Conservation (phyloP, 75 land plant genomes). For the Sequoia sempervirens region DNA sequence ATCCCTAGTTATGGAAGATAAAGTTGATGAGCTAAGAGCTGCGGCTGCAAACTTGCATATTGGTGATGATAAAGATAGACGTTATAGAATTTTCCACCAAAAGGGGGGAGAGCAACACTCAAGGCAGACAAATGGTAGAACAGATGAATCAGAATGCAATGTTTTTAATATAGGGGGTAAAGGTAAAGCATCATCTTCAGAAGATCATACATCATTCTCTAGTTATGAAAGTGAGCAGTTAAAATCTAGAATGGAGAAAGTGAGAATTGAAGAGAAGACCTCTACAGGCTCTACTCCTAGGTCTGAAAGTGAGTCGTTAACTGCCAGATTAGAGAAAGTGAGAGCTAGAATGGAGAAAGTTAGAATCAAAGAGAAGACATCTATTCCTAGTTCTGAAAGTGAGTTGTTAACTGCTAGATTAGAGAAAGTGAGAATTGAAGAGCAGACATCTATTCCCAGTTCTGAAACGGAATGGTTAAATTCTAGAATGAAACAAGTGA, state of each 20-base stretch:
- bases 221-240: constrained; percentile 8
- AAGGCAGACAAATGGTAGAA: neutral
- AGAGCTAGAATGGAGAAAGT: neutral
- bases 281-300: constrained; percentile 18
- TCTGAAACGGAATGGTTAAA: constrained; percentile 16
- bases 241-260: neutral
- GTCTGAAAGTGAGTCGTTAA: constrained; percentile 22
- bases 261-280: constrained; percentile 8
- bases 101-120: neutral
- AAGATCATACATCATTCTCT: too few relatives aligned
- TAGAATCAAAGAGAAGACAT: constrained; percentile 2
- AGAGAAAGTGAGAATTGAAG: constrained; percentile 14
- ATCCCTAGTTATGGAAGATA: constrained; percentile 16
- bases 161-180: neutral
- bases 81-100: neutral
- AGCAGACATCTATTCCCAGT: constrained; percentile 12
- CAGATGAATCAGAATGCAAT: neutral
- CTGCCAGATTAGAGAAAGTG: constrained; percentile 24
- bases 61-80: constrained; percentile 16
- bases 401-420: constrained; percentile 17
- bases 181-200: constrained; percentile 1
- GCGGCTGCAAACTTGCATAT: constrained; percentile 31
- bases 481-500: constrained; percentile 21
- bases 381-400: constrained; percentile 19
- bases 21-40: constrained; percentile 36